Base-by-base conservation (phyloP, 2,329 filamentous ascomycete genomes). In the Neopestalotiopsis clavispora region DNA sequence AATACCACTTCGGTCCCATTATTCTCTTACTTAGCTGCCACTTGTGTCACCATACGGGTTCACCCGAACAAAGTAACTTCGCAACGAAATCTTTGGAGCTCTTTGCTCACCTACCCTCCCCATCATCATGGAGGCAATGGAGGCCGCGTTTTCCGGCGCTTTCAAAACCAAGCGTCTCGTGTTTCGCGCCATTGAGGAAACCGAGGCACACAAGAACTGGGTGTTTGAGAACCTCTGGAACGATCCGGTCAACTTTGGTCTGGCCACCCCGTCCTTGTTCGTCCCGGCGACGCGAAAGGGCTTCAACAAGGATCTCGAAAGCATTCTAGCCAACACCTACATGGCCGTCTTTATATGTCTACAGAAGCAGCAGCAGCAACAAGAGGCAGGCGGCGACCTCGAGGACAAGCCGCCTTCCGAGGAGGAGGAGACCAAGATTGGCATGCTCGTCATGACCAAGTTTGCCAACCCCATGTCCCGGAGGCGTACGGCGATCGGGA, bases 401-500 rank as follows among this genome's bases (percentile, higher is more conserved):
- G 42, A 34, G 5, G 10, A 14, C 1, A 17, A 63, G 20, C 14
- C 12, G 9, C 30, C 12, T 4, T 45, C n/a, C 9, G n/a, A 38
- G 3, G 23, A 17, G 32, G 49, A 64, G 20, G 32, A 13, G 10
- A 23, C 45, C 23, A 56, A 58, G 4, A 66, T 64, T 28, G 64
- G 58, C 23, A 32, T 66, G 32, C 40, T 67, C 10, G 42, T 49
- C 23, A 23, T 60, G 12, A 28, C 6, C 32, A 57, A 58, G 32
- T 14, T 20, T 38, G 23, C 7, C 23, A 13, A 45, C 32, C 23
- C 56, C 42, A 14, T 28, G 20, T 65, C 40, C 61, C 58, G 59
- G 38, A 59, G 64, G 20, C 30, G 63, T 1, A 65, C 65, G n/a
- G 57, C 49, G 9, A 75, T 86, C 9, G 80, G 78, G 0, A 75